Base-by-base conservation (phyloP, 2,329 filamentous ascomycete genomes). In the Colletotrichum sojae region DNA sequence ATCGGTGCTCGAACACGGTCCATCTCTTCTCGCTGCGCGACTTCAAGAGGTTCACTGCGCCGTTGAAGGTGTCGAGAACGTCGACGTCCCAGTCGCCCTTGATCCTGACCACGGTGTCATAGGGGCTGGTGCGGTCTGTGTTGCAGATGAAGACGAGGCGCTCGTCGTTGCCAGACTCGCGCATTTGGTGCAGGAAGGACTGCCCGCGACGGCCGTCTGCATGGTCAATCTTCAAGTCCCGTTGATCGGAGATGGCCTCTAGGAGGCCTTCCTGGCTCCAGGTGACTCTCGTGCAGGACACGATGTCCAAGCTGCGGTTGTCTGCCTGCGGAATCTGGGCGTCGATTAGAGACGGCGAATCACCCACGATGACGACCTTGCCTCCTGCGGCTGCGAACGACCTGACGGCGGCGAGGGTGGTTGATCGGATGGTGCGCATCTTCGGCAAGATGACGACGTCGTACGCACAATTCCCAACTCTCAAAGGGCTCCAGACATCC, bases 101-200 rank as follows among this genome's bases (percentile, higher is more conserved):
- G 22, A 78, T 58, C 5, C 70, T 58, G 1, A 78, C 65, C 5
- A 49, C 62, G n/a, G 74, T 74, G 20, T 73, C 64, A 6, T 71
- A 56, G 0, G 72, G 60, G 2, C 67, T 70, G 12, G 58, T 71
- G 3, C 76, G 72, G 40, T 78, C 74, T 13, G 73, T 76, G 31
- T 78, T 78, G 68, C 76, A 78, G 59, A 78, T 73, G 57, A 78
- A 78, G 2, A 77, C 61, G 45, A 75, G 78, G 8, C 73, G 71
- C 12, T 75, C 69, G 10, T 75, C 71, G 4, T 59, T 72, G 27
- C 78, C 77, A 2, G 31, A 3, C 27, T 78, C 66, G 12, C 77
- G 72, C 71, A 78, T 75, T 48, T 78, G 77, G 57, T 78, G 75
- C 1, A 78, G 63, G 6, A 78, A 40, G 15, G 71, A 73, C 3